Conservation (phyloP, 345 rosid genomes). For the Clarkia xantiana region DNA sequence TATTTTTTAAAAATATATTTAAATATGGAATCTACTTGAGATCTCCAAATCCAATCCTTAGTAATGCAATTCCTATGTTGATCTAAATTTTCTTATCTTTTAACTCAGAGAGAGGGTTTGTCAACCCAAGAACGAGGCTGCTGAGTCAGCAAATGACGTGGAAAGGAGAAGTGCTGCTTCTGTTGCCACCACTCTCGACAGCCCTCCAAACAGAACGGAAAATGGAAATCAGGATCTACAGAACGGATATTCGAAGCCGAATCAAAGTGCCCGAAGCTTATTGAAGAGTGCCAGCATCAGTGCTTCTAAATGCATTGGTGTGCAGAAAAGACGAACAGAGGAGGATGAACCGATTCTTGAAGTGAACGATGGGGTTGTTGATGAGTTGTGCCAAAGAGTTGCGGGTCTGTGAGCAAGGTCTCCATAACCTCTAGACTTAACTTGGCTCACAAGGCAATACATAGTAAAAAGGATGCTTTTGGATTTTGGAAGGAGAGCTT, state of each 20-base stretch:
- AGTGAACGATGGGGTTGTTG: conserved; percentile 25
- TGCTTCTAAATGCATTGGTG: conserved; percentile 73
- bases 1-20: too few species aligned
- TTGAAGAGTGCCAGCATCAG: conserved; percentile 94
- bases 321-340: conserved; percentile 20
- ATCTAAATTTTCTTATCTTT: conserved; percentile 3
- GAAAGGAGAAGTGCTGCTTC: conserved; percentile 33
- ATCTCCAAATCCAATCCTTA: neutral
- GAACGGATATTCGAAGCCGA: conserved; percentile 23
- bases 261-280: conserved; percentile 44
- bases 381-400: conserved; percentile 39
- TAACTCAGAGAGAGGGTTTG: conserved; percentile 68
- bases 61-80: neutral
- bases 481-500: too few species aligned
- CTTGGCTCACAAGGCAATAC: too few species aligned
- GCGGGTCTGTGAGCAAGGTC: conserved; percentile 38
- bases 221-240: conserved; percentile 11
- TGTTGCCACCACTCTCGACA: conserved; percentile 34
- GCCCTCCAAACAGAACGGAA: conserved; percentile 30
- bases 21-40: too few species aligned
- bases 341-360: conserved; percentile 12
- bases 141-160: conserved; percentile 14
- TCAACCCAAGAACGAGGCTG: conserved; percentile 44
- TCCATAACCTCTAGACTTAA: neutral
- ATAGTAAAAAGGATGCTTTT: too few species aligned